phyloP scores from a whole-genome alignment of 1,284 basidiomycete species.

The Nidula niveotomentosa region DNA sequence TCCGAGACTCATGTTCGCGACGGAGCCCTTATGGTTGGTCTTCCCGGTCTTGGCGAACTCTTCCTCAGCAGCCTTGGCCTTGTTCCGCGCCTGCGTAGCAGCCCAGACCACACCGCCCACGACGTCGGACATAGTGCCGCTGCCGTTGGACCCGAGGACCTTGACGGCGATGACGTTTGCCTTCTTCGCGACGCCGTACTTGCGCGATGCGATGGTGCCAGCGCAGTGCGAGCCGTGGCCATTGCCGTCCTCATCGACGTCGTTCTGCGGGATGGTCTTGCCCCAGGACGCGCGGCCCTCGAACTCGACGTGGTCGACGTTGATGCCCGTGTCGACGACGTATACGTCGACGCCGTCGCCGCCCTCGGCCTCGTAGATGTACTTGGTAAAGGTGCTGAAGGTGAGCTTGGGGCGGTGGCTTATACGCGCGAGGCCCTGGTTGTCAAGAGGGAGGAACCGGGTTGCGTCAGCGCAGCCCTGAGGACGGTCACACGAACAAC shows the following conservation, averaged over 20 bases:
- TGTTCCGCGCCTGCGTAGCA: constrained; percentile 58
- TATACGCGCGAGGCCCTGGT: constrained; percentile 90
- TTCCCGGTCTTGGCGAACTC: constrained; percentile 66
- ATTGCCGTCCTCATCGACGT: constrained; percentile 75
- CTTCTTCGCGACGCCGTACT: constrained; percentile 95
- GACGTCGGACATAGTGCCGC: constrained; percentile 96
- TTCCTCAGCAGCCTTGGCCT: constrained; percentile 57
- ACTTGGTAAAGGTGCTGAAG: constrained; percentile 87
- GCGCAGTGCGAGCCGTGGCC: constrained; percentile 84
- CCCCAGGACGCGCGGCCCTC: constrained; percentile 86
- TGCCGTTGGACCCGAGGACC: constrained; percentile 92
- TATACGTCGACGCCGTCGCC: constrained; percentile 94
- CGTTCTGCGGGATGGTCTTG: constrained; percentile 78
- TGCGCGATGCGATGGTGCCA: constrained; percentile 75
- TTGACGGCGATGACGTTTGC: constrained; percentile 96
- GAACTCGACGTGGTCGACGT: constrained; percentile 86
- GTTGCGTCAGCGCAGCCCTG: not conserved
- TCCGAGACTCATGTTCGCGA: constrained; percentile 98
- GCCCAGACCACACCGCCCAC: constrained; percentile 89
- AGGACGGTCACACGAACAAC: not conserved
- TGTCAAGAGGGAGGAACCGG: not conserved
- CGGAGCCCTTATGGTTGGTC: constrained; percentile 89
- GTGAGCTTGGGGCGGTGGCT: constrained; percentile 83
- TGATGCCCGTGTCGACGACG: constrained; percentile 87
- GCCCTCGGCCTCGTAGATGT: constrained; percentile 73